phyloP scores from a whole-genome alignment of 306 rosid species.

The Hippophae tibetana region DNA sequence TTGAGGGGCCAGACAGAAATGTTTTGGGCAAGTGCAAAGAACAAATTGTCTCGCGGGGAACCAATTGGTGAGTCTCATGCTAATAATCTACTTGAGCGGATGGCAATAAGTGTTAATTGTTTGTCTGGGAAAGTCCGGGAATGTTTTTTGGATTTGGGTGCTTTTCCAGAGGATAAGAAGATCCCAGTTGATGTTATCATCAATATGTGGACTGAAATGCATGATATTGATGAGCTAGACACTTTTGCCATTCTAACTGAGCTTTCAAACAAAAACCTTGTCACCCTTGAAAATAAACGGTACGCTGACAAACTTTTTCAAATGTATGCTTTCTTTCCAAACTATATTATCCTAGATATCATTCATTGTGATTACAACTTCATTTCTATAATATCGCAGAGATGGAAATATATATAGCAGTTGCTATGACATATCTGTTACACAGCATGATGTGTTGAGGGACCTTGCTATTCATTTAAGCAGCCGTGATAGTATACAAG shows the following conservation, averaged over 20 bases:
- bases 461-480: conserved; percentile 73
- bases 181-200: conserved; percentile 77
- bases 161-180: conserved; percentile 79
- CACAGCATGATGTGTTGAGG: conserved; percentile 80
- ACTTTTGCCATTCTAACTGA: conserved; percentile 75
- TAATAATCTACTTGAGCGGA: conserved; percentile 45
- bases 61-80: conserved; percentile 67
- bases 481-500: conserved; percentile 22
- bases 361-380: conserved; percentile 5
- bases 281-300: conserved; percentile 72
- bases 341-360: neutral
- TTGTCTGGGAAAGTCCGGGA: conserved; percentile 45
- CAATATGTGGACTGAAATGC: conserved; percentile 79
- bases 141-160: conserved; percentile 76
- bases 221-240: conserved; percentile 52
- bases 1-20: conserved; percentile 54
- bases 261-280: conserved; percentile 73
- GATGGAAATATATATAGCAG: conserved; percentile 61
- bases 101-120: conserved; percentile 56
- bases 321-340: neutral
- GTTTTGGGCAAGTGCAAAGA: conserved; percentile 66
- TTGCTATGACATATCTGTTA: conserved; percentile 62
- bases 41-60: conserved; percentile 62
- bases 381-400: conserved; percentile 30
- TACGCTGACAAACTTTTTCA: neutral